Percentiles rank a stretch among this genome's conserved stretches.
Conservation (phyloP, 2,329 filamentous ascomycete genomes). For the Samsoniella hepiali region DNA sequence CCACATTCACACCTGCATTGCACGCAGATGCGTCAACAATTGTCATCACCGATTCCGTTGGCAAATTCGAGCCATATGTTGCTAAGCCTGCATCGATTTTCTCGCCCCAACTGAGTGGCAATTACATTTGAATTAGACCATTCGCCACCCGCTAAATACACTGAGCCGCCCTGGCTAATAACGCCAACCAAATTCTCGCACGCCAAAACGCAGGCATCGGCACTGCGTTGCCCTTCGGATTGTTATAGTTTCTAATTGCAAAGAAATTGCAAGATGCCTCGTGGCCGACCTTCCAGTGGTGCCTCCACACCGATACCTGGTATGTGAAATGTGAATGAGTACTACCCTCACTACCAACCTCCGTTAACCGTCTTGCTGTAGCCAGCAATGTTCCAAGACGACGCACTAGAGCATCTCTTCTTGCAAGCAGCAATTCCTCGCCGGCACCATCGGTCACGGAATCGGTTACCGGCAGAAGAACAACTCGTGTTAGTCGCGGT, state of each 20-base stretch:
- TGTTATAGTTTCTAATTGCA: too few species aligned
- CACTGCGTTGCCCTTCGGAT: neutral
- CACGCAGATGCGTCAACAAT: neutral
- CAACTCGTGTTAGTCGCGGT: neutral
- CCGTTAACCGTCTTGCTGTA: neutral
- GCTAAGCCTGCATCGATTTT: neutral
- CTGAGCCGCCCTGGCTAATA: neutral
- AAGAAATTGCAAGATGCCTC: neutral
- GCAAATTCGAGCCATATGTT: neutral
- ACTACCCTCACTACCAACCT: neutral
- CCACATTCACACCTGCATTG: constrained; percentile 23
- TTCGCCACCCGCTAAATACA: neutral
- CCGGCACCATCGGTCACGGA: constrained; percentile 1
- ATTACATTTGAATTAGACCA: neutral
- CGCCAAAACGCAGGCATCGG: neutral
- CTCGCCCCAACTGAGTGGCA: neutral
- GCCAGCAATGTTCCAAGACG: neutral
- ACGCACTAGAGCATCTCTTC: constrained; percentile 4
- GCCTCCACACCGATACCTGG: constrained; percentile 1
- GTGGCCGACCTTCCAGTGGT: neutral
- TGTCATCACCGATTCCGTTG: neutral
- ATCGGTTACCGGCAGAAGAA: neutral
- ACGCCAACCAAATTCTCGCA: neutral
- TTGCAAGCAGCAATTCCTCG: constrained; percentile 14
- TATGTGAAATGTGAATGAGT: constrained; percentile 1